Evolutionary conservation across 495 filamentous ascomycete genomes (phyloP), one percentile per base, ranked within the genome.

Genomic region (Xylaria acuta): DNA sequence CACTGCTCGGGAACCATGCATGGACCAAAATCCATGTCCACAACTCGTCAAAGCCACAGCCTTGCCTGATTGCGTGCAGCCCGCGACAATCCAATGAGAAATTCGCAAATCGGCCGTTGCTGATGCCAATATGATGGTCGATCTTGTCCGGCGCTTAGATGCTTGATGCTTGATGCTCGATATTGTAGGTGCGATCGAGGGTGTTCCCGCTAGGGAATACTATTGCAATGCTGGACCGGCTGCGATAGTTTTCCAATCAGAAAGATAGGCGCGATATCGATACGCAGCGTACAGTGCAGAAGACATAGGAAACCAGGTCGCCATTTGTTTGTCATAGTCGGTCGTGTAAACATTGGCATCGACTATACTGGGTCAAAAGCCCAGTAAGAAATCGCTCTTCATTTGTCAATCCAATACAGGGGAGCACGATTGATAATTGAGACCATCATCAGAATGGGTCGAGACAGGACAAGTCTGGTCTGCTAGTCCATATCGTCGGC

Each of bases 1-100:
- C 68, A 32, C 8, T 49, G 75, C 65, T 72, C 73, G 70, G 73
- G 63, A 75, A 51, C 73, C 67, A 73, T 77, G 72, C 73, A 73
- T 74, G 66, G 76, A 54, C 73, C 64, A 47, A 72, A 54, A 49
- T 69, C 67, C 67, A 47, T 60, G 38, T 49, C 30, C 54, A 30
- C 40, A 53, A 27, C 30, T 40, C 43, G 68, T 53, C 69, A 71
- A 51, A 64, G 69, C 69, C 69, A 64, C 69, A 71, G 69, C 69
- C 69, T 71, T 66, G 60, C 62, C 60, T 65, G 67, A 58, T 69
- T 56, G 65, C 65, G 30, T 69, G 66, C 66, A 69, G 66, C 66
- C 32, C 36, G 41, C 66, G 22, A 20, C 27, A 51, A 36, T 25
- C 66, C 66, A 69, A 59, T 69, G 66, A 59, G 66, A 56, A 22